phyloP scores from a whole-genome alignment of 129 eudicot species.

The Lactuca saligna region DNA sequence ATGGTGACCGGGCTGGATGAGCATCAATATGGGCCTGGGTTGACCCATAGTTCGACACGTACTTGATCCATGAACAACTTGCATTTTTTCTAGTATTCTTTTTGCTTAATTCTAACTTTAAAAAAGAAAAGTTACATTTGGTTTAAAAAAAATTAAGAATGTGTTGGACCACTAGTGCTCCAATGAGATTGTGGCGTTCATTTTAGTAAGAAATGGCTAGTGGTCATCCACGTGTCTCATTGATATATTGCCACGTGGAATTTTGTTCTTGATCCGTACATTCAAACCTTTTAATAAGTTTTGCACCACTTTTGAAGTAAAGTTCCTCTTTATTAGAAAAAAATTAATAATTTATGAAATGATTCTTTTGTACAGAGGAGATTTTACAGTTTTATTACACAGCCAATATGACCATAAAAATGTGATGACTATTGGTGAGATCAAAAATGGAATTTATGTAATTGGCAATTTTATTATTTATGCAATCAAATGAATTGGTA shows the following conservation, averaged over 20 bases:
- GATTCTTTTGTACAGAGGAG: neutral
- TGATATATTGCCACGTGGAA: slow-evolving; percentile 16
- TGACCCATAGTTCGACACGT: slow-evolving; percentile 40
- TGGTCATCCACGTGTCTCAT: slow-evolving; percentile 23
- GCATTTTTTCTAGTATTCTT: slow-evolving; percentile 22
- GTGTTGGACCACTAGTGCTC: slow-evolving; percentile 37
- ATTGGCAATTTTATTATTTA: too few species aligned
- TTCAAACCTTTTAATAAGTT: neutral
- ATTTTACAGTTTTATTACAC: neutral
- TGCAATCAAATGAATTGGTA: too few species aligned
- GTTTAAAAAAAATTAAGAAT: slow-evolving; percentile 19
- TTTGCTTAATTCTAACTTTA: neutral
- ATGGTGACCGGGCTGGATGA: slow-evolving; percentile 39
- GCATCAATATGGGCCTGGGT: slow-evolving; percentile 37
- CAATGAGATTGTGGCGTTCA: slow-evolving; percentile 34
- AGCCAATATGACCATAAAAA: too few species aligned
- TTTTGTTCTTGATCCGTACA: slow-evolving; percentile 23
- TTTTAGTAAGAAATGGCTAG: slow-evolving; percentile 13
- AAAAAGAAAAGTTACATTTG: slow-evolving; percentile 12
- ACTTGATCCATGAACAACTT: slow-evolving; percentile 40
- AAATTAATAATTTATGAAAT: neutral
- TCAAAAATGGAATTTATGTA: too few species aligned
- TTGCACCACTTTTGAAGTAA: neutral
- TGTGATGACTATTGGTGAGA: too few species aligned
- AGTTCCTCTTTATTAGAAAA: neutral